Conservation (phyloP, 257 asterid species). For the Prunella vulgaris region DNA sequence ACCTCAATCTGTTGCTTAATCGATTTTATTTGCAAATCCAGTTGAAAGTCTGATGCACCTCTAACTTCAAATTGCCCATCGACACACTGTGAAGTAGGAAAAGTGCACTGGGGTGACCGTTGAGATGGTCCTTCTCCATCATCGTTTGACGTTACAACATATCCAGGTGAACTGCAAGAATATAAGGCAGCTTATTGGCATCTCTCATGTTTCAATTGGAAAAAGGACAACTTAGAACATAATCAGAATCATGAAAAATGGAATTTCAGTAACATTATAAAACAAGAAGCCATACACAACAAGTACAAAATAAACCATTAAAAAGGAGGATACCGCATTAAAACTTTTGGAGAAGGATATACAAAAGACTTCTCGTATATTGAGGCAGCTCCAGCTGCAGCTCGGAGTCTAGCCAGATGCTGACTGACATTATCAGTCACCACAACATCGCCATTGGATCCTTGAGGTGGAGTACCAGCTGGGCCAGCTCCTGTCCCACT, state of each 20-base stretch:
- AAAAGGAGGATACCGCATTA: slow-evolving; percentile 42
- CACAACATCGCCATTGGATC: slow-evolving; percentile 35
- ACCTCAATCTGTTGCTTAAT: slow-evolving; percentile 83
- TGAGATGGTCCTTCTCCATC: slow-evolving; percentile 31
- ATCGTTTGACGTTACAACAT: slow-evolving; percentile 26
- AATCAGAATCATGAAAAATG: neutral
- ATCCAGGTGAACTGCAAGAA: slow-evolving; percentile 37
- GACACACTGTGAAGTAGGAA: slow-evolving; percentile 24
- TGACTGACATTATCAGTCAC: slow-evolving; percentile 42
- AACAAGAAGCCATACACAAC: neutral
- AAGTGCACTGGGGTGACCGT: slow-evolving; percentile 25
- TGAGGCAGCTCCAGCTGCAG: slow-evolving; percentile 75
- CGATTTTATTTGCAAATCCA: slow-evolving; percentile 49
- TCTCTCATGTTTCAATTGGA: slow-evolving; percentile 2
- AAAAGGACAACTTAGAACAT: neutral
- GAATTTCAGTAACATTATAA: neutral
- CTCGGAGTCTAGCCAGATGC: slow-evolving; percentile 72
- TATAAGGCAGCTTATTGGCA: neutral
- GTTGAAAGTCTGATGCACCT: slow-evolving; percentile 33
- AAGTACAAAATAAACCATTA: no score
- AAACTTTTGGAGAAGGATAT: slow-evolving; percentile 61
- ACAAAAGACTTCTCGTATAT: slow-evolving; percentile 80
- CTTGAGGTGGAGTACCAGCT: slow-evolving; percentile 47
- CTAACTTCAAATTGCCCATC: slow-evolving; percentile 29
- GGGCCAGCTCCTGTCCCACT: slow-evolving; percentile 48